Conservation (phyloP, 1,284 basidiomycete species). For the Cutaneotrichosporon cutaneum region DNA sequence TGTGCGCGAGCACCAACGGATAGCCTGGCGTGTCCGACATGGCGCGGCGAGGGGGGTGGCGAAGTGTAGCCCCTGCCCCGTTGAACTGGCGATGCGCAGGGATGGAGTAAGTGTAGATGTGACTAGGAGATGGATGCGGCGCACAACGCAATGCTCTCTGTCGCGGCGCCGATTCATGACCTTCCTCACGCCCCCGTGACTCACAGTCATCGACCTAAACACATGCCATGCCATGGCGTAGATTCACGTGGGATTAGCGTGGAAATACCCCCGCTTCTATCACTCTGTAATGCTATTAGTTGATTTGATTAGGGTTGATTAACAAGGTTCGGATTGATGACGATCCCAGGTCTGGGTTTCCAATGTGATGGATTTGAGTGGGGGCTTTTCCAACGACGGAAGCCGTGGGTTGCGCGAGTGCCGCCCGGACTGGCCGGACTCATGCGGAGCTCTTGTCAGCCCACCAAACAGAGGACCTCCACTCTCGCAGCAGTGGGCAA, state of each 20-base stretch:
- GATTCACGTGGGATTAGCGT: not conserved
- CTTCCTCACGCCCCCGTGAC: too few relatives aligned
- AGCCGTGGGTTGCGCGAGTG: too few relatives aligned
- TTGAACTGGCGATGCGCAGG: not conserved
- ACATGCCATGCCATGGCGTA: not conserved
- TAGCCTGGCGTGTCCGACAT: not conserved
- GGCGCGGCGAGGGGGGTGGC: not conserved
- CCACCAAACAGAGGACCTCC: not conserved
- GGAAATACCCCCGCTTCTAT: not conserved
- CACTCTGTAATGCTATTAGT: not conserved
- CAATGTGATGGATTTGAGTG: conserved; percentile 1
- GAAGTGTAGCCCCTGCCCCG: not conserved
- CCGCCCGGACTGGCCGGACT: not conserved
- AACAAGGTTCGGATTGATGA: not conserved
- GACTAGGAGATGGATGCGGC: not conserved
- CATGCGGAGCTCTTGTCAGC: not conserved
- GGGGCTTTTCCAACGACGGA: conserved; percentile 6
- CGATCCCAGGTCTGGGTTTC: conserved; percentile 5
- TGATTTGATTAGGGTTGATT: not conserved
- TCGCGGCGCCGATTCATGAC: too few relatives aligned
- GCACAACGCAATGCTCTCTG: not conserved
- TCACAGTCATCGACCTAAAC: not conserved
- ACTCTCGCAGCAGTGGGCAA: not conserved
- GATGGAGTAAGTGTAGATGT: not conserved
- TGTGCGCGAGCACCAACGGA: not conserved